Evolutionary conservation across 441 rosid genomes (phyloP).

Genomic region (Bruguiera hainesii): DNA sequence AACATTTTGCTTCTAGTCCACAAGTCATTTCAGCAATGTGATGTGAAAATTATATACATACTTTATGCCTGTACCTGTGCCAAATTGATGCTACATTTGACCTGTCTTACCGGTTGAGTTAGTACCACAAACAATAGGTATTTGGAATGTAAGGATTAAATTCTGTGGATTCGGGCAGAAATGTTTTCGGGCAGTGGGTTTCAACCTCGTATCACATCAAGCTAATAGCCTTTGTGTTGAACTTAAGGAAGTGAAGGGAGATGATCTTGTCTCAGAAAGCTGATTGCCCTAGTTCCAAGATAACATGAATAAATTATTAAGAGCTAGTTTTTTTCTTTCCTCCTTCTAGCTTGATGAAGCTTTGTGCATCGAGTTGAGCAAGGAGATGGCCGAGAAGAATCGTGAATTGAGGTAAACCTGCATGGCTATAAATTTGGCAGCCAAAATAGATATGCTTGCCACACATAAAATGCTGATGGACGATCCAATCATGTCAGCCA

Average conservation of each 20-base stretch:
- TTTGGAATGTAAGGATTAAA: not conserved
- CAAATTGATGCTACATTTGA: not conserved
- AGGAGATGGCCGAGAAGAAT: constrained; percentile 33
- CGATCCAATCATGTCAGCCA: constrained; percentile 20
- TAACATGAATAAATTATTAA: not conserved
- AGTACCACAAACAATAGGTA: not conserved
- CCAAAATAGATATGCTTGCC: not conserved
- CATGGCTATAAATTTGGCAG: not conserved
- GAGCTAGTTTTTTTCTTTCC: not conserved
- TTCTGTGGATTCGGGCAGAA: not conserved
- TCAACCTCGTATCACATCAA: not conserved
- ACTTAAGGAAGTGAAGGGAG: not conserved
- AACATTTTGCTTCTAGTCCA: no score
- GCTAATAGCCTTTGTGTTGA: not conserved
- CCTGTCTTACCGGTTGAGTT: not conserved
- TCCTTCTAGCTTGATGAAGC: constrained; percentile 28
- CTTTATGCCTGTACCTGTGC: no score
- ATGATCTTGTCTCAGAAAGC: not conserved
- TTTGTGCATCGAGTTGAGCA: constrained; percentile 20
- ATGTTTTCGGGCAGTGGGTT: not conserved
- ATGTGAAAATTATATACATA: no score
- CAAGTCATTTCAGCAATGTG: no score
- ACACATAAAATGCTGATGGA: not conserved
- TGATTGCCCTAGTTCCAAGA: not conserved
- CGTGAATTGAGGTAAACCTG: constrained; percentile 34